phyloP scores from a whole-genome alignment of 495 filamentous ascomycete genomes.

The Penicillium waksmanii region DNA sequence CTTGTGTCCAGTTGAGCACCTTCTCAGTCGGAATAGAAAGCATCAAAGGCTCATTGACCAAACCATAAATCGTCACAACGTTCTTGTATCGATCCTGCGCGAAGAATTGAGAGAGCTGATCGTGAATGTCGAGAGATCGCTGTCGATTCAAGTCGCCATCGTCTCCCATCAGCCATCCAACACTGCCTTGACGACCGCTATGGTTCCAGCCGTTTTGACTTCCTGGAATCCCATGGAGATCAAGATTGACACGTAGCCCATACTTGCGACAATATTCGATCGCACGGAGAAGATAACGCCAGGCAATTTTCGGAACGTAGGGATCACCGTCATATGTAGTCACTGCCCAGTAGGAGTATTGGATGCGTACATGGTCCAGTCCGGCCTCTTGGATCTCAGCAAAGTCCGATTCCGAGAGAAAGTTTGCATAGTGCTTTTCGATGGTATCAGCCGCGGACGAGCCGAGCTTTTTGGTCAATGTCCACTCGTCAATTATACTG shows the following conservation, averaged over 20 bases:
- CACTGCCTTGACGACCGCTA: slow-evolving; percentile 70
- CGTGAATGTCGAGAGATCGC: slow-evolving; percentile 79
- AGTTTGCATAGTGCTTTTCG: slow-evolving; percentile 89
- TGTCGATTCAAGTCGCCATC: slow-evolving; percentile 64
- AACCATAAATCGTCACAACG: slow-evolving; percentile 80
- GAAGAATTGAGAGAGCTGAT: slow-evolving; percentile 81
- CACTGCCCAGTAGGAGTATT: slow-evolving; percentile 94
- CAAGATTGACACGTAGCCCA: slow-evolving; percentile 91
- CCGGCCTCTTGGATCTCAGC: slow-evolving; percentile 83
- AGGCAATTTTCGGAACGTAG: slow-evolving; percentile 83
- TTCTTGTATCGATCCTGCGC: slow-evolving; percentile 84
- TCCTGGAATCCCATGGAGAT: slow-evolving; percentile 83
- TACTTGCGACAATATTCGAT: slow-evolving; percentile 96
- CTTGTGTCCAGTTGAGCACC: slow-evolving; percentile 71
- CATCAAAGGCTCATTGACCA: slow-evolving; percentile 88
- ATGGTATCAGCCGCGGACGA: slow-evolving; percentile 60
- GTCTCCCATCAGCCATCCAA: slow-evolving; percentile 81
- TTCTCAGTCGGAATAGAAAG: slow-evolving; percentile 56
- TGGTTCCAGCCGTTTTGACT: slow-evolving; percentile 94
- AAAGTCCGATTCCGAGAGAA: slow-evolving; percentile 83
- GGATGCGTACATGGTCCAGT: slow-evolving; percentile 94
- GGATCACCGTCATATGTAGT: slow-evolving; percentile 84
- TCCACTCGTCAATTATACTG: slow-evolving; percentile 87
- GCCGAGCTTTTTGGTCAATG: slow-evolving; percentile 71
- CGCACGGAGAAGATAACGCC: slow-evolving; percentile 90